These are phyloP conservation scores for Paxillus ammoniavirescens DNA, from an alignment of 768 basidiomycete genomes.

Conservation along the genomic window DNA sequence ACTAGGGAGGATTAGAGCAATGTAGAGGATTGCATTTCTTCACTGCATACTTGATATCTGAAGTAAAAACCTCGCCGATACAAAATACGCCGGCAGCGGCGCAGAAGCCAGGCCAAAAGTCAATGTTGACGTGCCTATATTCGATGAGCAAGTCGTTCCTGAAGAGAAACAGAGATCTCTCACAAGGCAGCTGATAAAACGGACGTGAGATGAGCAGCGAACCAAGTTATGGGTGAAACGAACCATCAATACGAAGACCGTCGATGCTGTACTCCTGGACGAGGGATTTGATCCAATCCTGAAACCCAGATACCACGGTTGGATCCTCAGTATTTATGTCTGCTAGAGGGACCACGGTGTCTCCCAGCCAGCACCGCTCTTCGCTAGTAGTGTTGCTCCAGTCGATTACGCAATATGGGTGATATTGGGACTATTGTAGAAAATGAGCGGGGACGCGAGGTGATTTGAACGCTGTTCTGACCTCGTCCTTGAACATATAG, in stretches of 20 bases:
- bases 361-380: slow-evolving; percentile 83
- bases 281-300: slow-evolving; percentile 65
- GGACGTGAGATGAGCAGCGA: neutral
- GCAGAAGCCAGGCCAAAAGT: slow-evolving; percentile 79
- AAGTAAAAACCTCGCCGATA: slow-evolving; percentile 75
- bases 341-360: slow-evolving; percentile 66
- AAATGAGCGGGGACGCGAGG: slow-evolving; percentile 2
- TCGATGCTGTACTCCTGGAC: slow-evolving; percentile 75
- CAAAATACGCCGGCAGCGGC: slow-evolving; percentile 79
- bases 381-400: slow-evolving; percentile 69
- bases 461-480: slow-evolving; percentile 22
- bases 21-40: slow-evolving; percentile 1
- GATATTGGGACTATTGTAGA: slow-evolving; percentile 56
- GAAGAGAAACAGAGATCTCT: neutral
- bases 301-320: slow-evolving; percentile 59
- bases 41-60: slow-evolving; percentile 44
- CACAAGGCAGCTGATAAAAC: slow-evolving; percentile 33
- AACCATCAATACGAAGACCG: slow-evolving; percentile 82
- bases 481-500: slow-evolving; percentile 68
- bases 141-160: neutral
- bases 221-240: slow-evolving; percentile 8
- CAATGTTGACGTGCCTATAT: slow-evolving; percentile 60
- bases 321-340: slow-evolving; percentile 78
- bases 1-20: slow-evolving; percentile 30
- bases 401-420: slow-evolving; percentile 74